These are phyloP conservation scores for Paraphoma sp. DNA, from an alignment of 2,329 filamentous ascomycete genomes.

Conservation along the genomic window DNA sequence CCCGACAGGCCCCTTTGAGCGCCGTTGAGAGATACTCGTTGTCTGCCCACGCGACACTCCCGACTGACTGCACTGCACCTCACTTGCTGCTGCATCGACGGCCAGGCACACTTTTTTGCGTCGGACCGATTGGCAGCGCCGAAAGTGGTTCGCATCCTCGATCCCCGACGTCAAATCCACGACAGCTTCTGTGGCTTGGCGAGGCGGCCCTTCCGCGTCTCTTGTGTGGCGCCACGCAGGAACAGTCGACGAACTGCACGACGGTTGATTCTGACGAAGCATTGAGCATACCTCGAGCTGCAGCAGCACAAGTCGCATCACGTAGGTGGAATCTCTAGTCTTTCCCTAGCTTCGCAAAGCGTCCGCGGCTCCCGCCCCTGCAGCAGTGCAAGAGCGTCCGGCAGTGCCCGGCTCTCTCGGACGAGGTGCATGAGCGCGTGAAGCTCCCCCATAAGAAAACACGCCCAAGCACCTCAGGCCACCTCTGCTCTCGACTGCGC, in stretches of 20 bases:
- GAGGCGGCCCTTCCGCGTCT: not conserved
- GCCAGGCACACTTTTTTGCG: no score
- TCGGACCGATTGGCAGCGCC: not conserved
- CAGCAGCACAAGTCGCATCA: not conserved
- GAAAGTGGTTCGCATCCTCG: not conserved
- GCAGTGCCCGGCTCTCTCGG: constrained; percentile 26
- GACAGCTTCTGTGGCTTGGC: constrained; percentile 10
- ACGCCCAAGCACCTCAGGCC: not conserved
- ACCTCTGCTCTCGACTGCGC: not conserved
- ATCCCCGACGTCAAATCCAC: constrained; percentile 3
- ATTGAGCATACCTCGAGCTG: not conserved
- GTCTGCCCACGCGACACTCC: constrained; percentile 2
- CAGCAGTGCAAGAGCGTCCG: constrained; percentile 23
- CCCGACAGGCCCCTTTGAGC: constrained; percentile 12
- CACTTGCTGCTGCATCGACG: constrained; percentile 8
- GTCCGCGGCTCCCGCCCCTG: constrained; percentile 26
- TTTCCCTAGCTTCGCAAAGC: constrained; percentile 10
- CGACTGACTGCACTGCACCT: constrained; percentile 3
- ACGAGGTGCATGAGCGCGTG: constrained; percentile 13
- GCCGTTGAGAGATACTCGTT: not conserved
- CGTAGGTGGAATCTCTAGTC: constrained; percentile 20
- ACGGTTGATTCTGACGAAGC: not conserved
- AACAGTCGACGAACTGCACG: constrained; percentile 3
- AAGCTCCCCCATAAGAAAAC: constrained; percentile 5
- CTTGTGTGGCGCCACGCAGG: constrained; percentile 1